Conservation (phyloP, 2,329 filamentous ascomycete genomes). For the Xylariales sp. region DNA sequence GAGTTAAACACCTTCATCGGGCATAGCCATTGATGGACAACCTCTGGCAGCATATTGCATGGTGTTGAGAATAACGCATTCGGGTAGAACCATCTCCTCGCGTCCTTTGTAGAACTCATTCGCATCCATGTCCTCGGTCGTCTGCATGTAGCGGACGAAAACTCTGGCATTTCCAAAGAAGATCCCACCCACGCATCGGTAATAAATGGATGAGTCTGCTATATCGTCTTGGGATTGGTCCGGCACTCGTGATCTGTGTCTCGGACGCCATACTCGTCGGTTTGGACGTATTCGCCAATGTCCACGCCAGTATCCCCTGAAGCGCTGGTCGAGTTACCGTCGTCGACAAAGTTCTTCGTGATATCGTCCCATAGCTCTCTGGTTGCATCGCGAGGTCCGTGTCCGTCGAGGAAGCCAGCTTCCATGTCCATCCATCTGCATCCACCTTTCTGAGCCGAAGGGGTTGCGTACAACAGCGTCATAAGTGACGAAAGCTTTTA, state of each 20-base stretch:
- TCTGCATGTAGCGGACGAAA: conserved; percentile 17
- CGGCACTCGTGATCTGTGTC: conserved; percentile 13
- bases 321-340: conserved; percentile 11
- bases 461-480: conserved; percentile 16
- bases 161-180: conserved; percentile 17
- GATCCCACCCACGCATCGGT: conserved; percentile 14
- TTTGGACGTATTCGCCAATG: conserved; percentile 16
- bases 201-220: conserved; percentile 15
- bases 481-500: conserved; percentile 18
- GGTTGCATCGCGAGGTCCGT: conserved; percentile 14
- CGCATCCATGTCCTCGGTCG: conserved; percentile 17
- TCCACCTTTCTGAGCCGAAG: conserved; percentile 15
- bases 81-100: conserved; percentile 15
- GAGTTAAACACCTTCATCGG: too few relatives aligned
- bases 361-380: conserved; percentile 14
- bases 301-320: conserved; percentile 15
- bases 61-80: too few relatives aligned
- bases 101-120: conserved; percentile 15
- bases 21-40: too few relatives aligned
- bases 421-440: conserved; percentile 19
- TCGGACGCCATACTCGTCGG: conserved; percentile 7
- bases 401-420: conserved; percentile 16
- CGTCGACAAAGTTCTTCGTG: conserved; percentile 12
- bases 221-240: conserved; percentile 10
- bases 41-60: too few relatives aligned